Conservation (phyloP, 495 filamentous ascomycete species). For the Wilcoxina mikolae region DNA sequence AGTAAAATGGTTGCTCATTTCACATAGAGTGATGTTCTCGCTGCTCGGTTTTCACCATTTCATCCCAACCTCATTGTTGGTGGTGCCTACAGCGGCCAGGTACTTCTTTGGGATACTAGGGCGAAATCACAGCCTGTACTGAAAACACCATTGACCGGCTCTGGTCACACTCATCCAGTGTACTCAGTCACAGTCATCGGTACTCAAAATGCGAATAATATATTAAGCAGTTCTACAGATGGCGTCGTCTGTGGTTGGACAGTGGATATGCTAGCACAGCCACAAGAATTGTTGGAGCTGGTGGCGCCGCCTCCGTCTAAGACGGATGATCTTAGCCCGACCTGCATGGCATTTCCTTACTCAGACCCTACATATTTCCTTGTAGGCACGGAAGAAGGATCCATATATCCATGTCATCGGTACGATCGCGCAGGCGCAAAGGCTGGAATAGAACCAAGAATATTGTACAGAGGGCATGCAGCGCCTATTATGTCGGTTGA, state of each 20-base stretch:
- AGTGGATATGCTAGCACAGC: constrained; percentile 90
- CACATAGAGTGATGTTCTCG: constrained; percentile 64
- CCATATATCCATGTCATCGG: constrained; percentile 88
- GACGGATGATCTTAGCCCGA: constrained; percentile 88
- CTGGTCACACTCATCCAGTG: constrained; percentile 88
- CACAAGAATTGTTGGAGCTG: constrained; percentile 81
- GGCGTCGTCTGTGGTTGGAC: constrained; percentile 94
- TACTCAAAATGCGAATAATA: constrained; percentile 97
- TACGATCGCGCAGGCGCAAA: constrained; percentile 95
- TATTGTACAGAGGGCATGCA: constrained; percentile 73
- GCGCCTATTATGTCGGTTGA: constrained; percentile 91
- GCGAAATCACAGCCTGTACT: constrained; percentile 77
- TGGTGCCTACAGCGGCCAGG: constrained; percentile 88
- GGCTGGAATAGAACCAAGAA: constrained; percentile 74
- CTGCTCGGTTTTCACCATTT: constrained; percentile 92
- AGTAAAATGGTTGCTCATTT: constrained; percentile 3
- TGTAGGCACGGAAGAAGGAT: constrained; percentile 87
- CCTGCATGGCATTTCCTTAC: constrained; percentile 89
- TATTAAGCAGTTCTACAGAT: constrained; percentile 89
- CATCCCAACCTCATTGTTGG: constrained; percentile 92
- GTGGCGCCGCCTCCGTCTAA: constrained; percentile 73
- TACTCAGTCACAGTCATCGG: constrained; percentile 91
- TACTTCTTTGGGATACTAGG: constrained; percentile 95
- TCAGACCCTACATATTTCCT: constrained; percentile 96
- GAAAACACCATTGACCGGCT: constrained; percentile 85